Base-by-base conservation (phyloP, 805 yeast genomes). In the Lachancea fermentati region DNA sequence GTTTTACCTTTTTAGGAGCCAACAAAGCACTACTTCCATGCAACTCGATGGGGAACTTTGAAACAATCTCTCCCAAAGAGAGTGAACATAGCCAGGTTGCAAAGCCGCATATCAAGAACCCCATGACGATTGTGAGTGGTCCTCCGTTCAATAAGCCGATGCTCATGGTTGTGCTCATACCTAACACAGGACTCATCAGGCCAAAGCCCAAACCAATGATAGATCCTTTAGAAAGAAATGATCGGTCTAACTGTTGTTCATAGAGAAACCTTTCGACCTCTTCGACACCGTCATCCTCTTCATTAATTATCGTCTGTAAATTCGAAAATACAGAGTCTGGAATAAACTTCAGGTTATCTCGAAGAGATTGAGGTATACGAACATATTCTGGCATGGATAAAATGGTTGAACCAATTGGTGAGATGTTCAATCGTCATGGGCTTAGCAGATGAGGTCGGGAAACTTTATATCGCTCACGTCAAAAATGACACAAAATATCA, bases 171-270 rank as follows among this genome's bases (percentile, higher is more conserved):
- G 86, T 77, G 7, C 87, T 77, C 50, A 85, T 71, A 1, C 91
- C 88, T 50, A 83, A 72, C 0, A 89, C 91, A 0, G 86, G 89
- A 31, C 86, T 85, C 89, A 85, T 82, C 24, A 85, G 63, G 1
- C 88, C 78, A 56, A 85, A 83, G 0, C 93, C 91, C 17, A 85
- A 64, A 3, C 93, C 95, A 16, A 85, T 75, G 33, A 85, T 76
- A 0, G 89, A 80, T 1, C 78, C 67, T 8, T 81, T 79, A 0
- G 85, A 79, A 41, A 84, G 68, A 26, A 60, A 43, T 45, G 81
- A 78, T 49, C 86, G 70, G 44, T 76, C 78, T 44, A 85, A 64
- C 34, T 79, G 84, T 55, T 81, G 88, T 49, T 81, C 80, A 57
- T 85, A 84, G 41, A 76, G 76, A 67, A 84, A 81, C 51, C 79